These are phyloP conservation scores for Heliamphora exappendiculata DNA, from an alignment of 148 eudicot species.

Conservation along the genomic window DNA sequence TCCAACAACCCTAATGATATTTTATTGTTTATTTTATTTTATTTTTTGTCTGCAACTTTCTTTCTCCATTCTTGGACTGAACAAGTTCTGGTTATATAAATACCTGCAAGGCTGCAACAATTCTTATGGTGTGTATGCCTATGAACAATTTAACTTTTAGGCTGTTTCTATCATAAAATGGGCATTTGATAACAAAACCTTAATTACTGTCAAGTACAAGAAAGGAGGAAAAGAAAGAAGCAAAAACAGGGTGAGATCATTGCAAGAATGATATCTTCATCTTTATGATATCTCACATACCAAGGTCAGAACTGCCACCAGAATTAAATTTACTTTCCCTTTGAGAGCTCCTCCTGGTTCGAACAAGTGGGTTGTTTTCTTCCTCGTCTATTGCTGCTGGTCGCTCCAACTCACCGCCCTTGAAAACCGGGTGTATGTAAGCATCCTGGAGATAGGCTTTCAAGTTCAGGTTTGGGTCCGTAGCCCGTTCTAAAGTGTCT, in stretches of 20 bases:
- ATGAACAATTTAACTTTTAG: too few species aligned
- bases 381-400: conserved; percentile 42
- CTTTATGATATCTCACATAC: background rate
- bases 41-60: too few species aligned
- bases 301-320: conserved; percentile 13
- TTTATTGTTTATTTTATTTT: too few species aligned
- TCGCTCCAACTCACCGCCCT: conserved; percentile 35
- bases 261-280: background rate
- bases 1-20: too few species aligned
- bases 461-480: conserved; percentile 72
- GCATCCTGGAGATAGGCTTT: conserved; percentile 73
- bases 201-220: background rate
- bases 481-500: conserved; percentile 83
- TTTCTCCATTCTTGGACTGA: too few species aligned
- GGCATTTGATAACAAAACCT: too few species aligned
- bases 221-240: background rate
- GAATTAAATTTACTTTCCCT: conserved; percentile 43
- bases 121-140: too few species aligned
- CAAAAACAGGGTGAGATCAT: background rate
- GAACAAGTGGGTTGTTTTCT: conserved; percentile 61
- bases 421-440: conserved; percentile 76
- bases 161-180: too few species aligned
- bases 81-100: too few species aligned
- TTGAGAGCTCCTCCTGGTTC: conserved; percentile 64
- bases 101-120: too few species aligned